Conservation (phyloP, 164 flowering plant species). For the Houttuynia cordata region DNA sequence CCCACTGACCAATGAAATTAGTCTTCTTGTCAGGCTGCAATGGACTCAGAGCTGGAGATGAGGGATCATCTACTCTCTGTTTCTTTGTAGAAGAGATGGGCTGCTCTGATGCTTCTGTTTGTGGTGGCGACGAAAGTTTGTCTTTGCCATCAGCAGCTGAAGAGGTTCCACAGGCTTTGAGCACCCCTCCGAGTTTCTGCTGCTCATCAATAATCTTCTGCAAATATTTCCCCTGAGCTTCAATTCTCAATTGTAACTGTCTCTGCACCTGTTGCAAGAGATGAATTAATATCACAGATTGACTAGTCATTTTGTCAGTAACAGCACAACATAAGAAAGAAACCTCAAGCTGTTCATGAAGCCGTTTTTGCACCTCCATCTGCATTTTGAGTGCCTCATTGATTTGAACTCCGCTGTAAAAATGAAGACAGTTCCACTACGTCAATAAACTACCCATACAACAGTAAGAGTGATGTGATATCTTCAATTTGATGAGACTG, state of each 20-base stretch:
- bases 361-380: slow-evolving; percentile 70
- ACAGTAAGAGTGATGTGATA: neutral
- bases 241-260: slow-evolving; percentile 63
- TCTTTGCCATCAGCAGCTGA: slow-evolving; percentile 18
- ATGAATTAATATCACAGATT: neutral
- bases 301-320: neutral
- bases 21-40: slow-evolving; percentile 14
- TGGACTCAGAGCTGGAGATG: slow-evolving; percentile 1
- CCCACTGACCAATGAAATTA: slow-evolving; percentile 18
- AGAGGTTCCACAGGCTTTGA: slow-evolving; percentile 22
- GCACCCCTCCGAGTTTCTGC: slow-evolving; percentile 44
- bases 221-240: slow-evolving; percentile 68
- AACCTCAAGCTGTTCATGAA: slow-evolving; percentile 69
- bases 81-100: slow-evolving; percentile 28
- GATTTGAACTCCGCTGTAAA: slow-evolving; percentile 46
- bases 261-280: slow-evolving; percentile 41
- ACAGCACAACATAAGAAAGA: slow-evolving; percentile 1
- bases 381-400: slow-evolving; percentile 56
- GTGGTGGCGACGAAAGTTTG: slow-evolving; percentile 9
- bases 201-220: slow-evolving; percentile 72
- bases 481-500: neutral
- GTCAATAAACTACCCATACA: neutral
- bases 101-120: slow-evolving; percentile 10
- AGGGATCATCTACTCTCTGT: slow-evolving; percentile 17
- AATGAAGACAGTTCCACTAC: neutral